Base-by-base conservation (phyloP, 768 basidiomycete species). In the Amanita muscaria region DNA sequence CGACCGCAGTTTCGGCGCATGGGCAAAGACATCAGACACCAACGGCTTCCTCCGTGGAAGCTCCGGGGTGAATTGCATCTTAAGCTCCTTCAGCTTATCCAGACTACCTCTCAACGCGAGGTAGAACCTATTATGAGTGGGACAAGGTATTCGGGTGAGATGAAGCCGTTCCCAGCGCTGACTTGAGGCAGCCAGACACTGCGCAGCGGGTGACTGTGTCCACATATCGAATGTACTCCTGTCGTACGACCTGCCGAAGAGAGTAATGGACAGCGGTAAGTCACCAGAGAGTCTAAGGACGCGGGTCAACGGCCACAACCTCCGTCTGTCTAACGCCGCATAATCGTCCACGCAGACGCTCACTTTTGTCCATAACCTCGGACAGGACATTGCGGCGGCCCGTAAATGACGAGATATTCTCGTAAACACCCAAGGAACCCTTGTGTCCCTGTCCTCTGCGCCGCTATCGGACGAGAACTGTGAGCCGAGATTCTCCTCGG, bases 371-470 rank as follows among this genome's bases (percentile, higher is more conserved):
- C 43, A 36, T 22, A 44, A 10, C 43, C 16, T 18, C 23, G 43
- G 43, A 19, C 43, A 44, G 4, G 43, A 44, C 34, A 44, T 10
- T 14, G 43, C 43, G n/a, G 43, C 43, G 11, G 24, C 10, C 34
- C 43, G 22, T 16, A 44, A 25, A 18, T 16, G 22, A 1, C 42
- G 14, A 24, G 42, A 44, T 15, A 44, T 33, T 19, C 43, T 35
- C 32, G 43, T 44, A 44, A 44, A 44, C 25, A 44, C 43, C 43
- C 43, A 44, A 11, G 43, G 43, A 5, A 24, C 33, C 27, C 43
- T 27, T 16, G 23, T 35, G 16, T 44, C 43, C 14, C 25, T 31
- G 8, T 36, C 19, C 33, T 11, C n/a, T 23, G 4, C 33, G n/a
- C 23, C 42, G 12, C 23, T 23, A 5, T 36, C 34, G 19, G 43